A percentile compares a stretch with the other conserved stretches of the same genome.
phyloP scores from a whole-genome alignment of 2,329 filamentous ascomycete species.

The Emergomyces pasteurianus region DNA sequence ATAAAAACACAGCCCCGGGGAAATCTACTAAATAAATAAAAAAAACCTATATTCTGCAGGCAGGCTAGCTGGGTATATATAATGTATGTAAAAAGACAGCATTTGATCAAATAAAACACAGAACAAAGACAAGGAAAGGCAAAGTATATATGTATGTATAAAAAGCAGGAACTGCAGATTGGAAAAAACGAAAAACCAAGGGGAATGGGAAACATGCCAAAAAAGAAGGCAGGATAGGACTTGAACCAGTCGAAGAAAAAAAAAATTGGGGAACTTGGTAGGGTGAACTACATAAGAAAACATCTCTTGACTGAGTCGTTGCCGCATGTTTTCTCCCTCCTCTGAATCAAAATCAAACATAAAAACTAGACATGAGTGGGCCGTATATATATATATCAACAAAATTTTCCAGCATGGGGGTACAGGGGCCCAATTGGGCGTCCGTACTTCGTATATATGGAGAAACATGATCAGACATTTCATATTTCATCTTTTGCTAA shows the following conservation, averaged over 20 bases:
- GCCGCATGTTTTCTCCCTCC: too few relatives aligned
- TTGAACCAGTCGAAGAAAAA: too few relatives aligned
- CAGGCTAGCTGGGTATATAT: not conserved
- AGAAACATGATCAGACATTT: not conserved
- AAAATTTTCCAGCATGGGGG: too few relatives aligned
- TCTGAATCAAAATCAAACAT: too few relatives aligned
- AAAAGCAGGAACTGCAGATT: not conserved
- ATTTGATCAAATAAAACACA: not conserved
- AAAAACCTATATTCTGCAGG: not conserved
- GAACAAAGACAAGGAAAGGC: not conserved
- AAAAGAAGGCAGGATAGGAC: too few relatives aligned
- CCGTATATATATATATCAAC: too few relatives aligned
- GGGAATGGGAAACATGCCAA: not conserved
- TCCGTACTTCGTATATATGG: too few relatives aligned
- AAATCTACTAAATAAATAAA: not conserved
- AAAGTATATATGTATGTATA: not conserved
- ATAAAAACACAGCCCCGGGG: not conserved
- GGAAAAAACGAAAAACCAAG: not conserved
- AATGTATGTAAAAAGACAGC: not conserved
- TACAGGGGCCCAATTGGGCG: too few relatives aligned
- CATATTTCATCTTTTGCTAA: not conserved
- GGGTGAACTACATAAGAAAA: too few relatives aligned
- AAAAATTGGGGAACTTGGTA: too few relatives aligned
- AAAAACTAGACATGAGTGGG: too few relatives aligned
- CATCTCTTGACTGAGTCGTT: too few relatives aligned